Percentiles rank a stretch among this genome's conserved stretches.
Conservation (phyloP, 345 rosid genomes). For the Toxicodendron radicans region DNA sequence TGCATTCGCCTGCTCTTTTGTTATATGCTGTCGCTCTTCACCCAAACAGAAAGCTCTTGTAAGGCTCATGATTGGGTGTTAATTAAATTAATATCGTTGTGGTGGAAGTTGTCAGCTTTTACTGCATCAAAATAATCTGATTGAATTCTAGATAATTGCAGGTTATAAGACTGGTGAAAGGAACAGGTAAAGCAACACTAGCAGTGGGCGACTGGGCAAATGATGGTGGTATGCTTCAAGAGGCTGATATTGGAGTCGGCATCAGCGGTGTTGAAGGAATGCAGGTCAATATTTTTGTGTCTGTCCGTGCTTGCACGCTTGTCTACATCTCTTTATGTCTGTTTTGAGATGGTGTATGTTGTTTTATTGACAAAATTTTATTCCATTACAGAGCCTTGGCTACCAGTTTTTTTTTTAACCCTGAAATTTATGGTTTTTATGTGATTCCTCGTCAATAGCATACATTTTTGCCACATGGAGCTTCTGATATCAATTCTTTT, state of each 20-base stretch:
- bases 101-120: neutral
- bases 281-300: constrained; percentile 54
- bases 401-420: neutral
- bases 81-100: neutral
- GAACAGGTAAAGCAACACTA: constrained; percentile 58
- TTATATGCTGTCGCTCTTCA: constrained; percentile 85
- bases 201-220: constrained; percentile 95
- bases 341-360: neutral
- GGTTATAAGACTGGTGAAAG: constrained; percentile 87
- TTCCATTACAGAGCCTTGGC: neutral
- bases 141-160: constrained; percentile 47
- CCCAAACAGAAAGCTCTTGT: constrained; percentile 97
- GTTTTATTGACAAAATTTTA: neutral
- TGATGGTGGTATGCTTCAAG: constrained; percentile 97
- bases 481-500: neutral
- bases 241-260: constrained; percentile 96
- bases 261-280: constrained; percentile 94
- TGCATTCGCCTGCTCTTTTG: constrained; percentile 61
- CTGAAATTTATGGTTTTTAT: neutral
- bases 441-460: neutral
- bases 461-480: neutral
- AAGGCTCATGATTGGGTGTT: constrained; percentile 29
- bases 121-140: constrained; percentile 39
- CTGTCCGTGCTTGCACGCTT: neutral
- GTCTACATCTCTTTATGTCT: constrained; percentile 1